phyloP scores from a whole-genome alignment of 306 rosid genomes.

The Oemleria cerasiformis region DNA sequence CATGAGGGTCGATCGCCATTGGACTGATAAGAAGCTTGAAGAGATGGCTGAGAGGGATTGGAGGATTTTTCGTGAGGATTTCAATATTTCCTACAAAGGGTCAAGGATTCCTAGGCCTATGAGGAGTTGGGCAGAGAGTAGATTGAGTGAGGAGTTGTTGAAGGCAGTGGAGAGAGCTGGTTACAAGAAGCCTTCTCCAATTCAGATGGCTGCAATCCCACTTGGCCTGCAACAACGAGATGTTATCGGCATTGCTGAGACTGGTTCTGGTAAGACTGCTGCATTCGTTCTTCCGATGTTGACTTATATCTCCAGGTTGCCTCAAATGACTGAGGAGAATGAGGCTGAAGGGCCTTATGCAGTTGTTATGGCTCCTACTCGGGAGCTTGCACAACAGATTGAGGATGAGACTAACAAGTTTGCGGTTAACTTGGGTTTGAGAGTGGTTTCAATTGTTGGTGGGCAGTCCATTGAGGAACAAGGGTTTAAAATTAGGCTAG shows the following conservation, averaged over 20 bases:
- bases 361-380: constrained; percentile 77
- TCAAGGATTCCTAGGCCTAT: constrained; percentile 79
- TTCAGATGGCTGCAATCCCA: constrained; percentile 92
- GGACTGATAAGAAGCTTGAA: constrained; percentile 78
- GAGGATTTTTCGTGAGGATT: constrained; percentile 85
- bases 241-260: constrained; percentile 60
- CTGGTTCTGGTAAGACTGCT: constrained; percentile 81
- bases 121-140: constrained; percentile 78
- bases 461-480: constrained; percentile 88
- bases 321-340: constrained; percentile 56
- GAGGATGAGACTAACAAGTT: constrained; percentile 81
- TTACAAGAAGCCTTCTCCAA: constrained; percentile 76
- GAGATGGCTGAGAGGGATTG: constrained; percentile 84
- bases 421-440: constrained; percentile 62
- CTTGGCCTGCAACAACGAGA: constrained; percentile 80
- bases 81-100: constrained; percentile 73
- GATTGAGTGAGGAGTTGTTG: constrained; percentile 52
- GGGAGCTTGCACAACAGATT: constrained; percentile 75
- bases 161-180: constrained; percentile 83
- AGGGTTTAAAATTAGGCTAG: constrained; percentile 70
- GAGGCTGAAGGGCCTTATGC: constrained; percentile 81
- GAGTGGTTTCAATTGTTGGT: constrained; percentile 82
- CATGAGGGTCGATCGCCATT: constrained; percentile 47
- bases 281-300: constrained; percentile 90
- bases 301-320: constrained; percentile 67